Evolutionary conservation across 2,329 filamentous ascomycete species (phyloP).

Genomic region (Emmonsiellopsis sp.): DNA sequence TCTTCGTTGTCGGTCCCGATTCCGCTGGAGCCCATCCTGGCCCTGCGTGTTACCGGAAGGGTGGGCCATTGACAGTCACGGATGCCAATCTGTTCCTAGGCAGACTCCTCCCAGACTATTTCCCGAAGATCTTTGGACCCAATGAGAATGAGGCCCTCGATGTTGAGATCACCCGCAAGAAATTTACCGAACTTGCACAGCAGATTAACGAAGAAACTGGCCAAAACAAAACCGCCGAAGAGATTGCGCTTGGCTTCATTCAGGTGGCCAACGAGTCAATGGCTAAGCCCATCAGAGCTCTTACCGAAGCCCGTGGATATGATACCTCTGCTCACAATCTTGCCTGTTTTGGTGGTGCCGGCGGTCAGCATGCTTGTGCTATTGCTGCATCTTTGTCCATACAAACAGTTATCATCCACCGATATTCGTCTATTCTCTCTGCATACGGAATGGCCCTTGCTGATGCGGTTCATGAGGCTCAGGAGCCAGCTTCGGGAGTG

Average conservation of each 20-base stretch:
- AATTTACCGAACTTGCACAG: constrained; percentile 66
- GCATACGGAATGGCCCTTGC: constrained; percentile 90
- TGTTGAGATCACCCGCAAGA: constrained; percentile 60
- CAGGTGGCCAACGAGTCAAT: constrained; percentile 35
- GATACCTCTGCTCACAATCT: constrained; percentile 82
- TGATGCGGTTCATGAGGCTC: constrained; percentile 84
- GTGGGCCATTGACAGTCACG: constrained; percentile 80
- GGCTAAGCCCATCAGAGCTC: constrained; percentile 67
- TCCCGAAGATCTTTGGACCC: constrained; percentile 90
- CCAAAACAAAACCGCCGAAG: constrained; percentile 51
- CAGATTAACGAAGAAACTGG: constrained; percentile 62
- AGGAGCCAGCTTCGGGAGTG: constrained; percentile 48
- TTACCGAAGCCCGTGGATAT: constrained; percentile 87
- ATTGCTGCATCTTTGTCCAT: constrained; percentile 81
- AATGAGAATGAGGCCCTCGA: constrained; percentile 79
- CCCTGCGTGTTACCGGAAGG: constrained; percentile 86
- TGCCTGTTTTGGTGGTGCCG: constrained; percentile 85
- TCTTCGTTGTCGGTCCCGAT: constrained; percentile 88
- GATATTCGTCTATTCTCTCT: constrained; percentile 84
- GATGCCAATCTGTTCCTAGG: constrained; percentile 87
- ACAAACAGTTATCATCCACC: constrained; percentile 73
- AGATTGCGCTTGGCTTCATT: constrained; percentile 34
- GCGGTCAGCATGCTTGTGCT: constrained; percentile 85
- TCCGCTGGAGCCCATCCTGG: constrained; percentile 86
- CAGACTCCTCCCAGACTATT: constrained; percentile 79